These are phyloP conservation scores for Globisporangium solare DNA, from an alignment of 352 stramenopile genomes.

Conservation along the genomic window DNA sequence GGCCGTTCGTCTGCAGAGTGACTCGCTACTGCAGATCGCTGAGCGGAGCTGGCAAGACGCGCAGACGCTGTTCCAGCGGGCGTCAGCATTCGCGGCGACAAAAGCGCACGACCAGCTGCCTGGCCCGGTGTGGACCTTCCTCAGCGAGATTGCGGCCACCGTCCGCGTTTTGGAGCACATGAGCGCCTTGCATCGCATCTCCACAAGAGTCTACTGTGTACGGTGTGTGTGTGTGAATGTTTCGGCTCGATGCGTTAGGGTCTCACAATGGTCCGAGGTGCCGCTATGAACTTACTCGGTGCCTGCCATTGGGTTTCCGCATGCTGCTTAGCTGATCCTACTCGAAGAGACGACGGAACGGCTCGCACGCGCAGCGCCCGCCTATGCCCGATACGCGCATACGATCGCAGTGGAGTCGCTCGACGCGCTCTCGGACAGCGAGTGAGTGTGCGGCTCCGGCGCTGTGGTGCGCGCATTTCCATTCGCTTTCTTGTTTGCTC, in stretches of 20 bases:
- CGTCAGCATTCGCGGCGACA: conserved; percentile 8
- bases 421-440: conserved; percentile 10
- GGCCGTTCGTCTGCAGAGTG: conserved; percentile 7
- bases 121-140: conserved; percentile 3
- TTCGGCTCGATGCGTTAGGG: background rate
- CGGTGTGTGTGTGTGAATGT: conserved; percentile 4
- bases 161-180: conserved; percentile 13
- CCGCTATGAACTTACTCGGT: background rate
- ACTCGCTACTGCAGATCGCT: conserved; percentile 20
- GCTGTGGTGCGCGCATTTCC: too few species aligned
- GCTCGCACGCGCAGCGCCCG: conserved; percentile 27
- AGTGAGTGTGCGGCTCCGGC: conserved; percentile 10
- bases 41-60: conserved; percentile 28
- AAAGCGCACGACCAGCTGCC: background rate
- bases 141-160: conserved; percentile 10
- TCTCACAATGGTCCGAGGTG: background rate
- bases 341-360: conserved; percentile 34
- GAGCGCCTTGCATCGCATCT: conserved; percentile 24
- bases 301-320: background rate
- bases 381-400: conserved; percentile 33
- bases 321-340: conserved; percentile 31
- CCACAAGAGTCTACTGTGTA: conserved; percentile 13
- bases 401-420: conserved; percentile 16
- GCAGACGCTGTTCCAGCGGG: conserved; percentile 19
- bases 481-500: too few species aligned